Base-by-base conservation (phyloP, 352 stramenopile species). In the Phytopythium vexans region DNA sequence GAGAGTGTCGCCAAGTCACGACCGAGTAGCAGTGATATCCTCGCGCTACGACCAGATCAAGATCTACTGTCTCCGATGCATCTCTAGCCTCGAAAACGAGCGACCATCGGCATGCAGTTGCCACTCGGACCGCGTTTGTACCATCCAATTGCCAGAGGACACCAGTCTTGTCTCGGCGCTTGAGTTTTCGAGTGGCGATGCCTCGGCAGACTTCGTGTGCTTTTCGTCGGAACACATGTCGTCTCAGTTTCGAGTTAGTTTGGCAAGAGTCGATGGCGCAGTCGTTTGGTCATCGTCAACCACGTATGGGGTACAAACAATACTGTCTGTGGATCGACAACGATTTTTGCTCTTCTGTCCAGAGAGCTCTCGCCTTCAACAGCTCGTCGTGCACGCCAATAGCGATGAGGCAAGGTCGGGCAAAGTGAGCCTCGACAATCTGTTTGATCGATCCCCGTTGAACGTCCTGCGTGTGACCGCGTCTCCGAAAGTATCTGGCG, bases 391-490 rank as follows among this genome's bases (percentile, higher is more conserved):
- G 34, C 33, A 53, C 41, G 41, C 9, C 11, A 16, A 12, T 8
- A 35, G 31, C 16, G 16, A 10, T 10, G 6, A 35, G 9, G 21
- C 21, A 27, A 2, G 21, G 21, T 11, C 27, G 15, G 27, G n/a
- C 21, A 14, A n/a, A 44, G 21, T 44, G 21, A 16, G 39, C 34
- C 45, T 52, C 1, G 44, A 60, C 2, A 10, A 49, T 6, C n/a
- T 70, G 14, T 59, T 68, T 35, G 57, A 55, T 37, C 39, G 35
- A 7, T 74, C 69, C n/a, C 66, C 66, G 9, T 57, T 56, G 6
- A 41, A 64, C 36, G 58, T 74, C 21, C 49, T 60, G 27, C 49
- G 55, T 15, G 42, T 71, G 8, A 49, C 48, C 6, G 4, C 44
- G 37, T 53, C 58, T 68, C 38, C 61, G 47, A 41, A 53, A 35